Evolutionary conservation across 257 asterid species (phyloP).

Genomic region (Nicotiana tabacum): DNA sequence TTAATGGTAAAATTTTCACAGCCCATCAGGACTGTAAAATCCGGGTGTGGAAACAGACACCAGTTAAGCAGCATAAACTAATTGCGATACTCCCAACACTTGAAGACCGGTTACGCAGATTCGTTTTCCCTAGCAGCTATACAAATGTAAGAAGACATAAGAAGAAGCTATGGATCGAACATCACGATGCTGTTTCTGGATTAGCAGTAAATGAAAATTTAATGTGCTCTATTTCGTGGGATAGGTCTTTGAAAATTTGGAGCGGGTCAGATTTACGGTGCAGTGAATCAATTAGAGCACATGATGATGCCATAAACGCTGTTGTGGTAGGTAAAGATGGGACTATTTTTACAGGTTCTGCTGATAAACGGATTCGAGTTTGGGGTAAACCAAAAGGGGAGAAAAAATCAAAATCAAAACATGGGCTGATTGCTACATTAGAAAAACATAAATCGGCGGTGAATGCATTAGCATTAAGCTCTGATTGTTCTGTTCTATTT

Average conservation of each 20-base stretch:
- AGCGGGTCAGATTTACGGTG: conserved; percentile 29
- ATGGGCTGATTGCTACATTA: conserved; percentile 41
- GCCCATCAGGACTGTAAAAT: conserved; percentile 84
- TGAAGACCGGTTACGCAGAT: conserved; percentile 39
- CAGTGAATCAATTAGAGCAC: conserved; percentile 53
- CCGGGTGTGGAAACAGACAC: conserved; percentile 49
- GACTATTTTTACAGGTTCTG: conserved; percentile 69
- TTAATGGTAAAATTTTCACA: conserved; percentile 45
- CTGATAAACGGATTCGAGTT: conserved; percentile 57
- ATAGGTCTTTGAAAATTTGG: conserved; percentile 66
- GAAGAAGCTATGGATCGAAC: conserved; percentile 67
- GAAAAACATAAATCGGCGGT: conserved; percentile 83
- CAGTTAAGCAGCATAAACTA: conserved; percentile 41
- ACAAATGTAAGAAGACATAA: conserved; percentile 56
- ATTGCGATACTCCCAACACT: conserved; percentile 58
- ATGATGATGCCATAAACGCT: conserved; percentile 87
- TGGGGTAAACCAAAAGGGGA: conserved; percentile 50
- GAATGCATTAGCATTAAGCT: conserved; percentile 57
- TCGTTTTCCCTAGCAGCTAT: conserved; percentile 50
- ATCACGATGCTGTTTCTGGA: conserved; percentile 71
- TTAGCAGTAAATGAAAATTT: conserved; percentile 24
- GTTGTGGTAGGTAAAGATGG: conserved; percentile 45
- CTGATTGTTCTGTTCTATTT: conserved; percentile 59
- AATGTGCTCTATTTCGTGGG: conserved; percentile 69
- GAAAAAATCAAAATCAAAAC: conserved; percentile 9